Percentiles rank a stretch among this genome's conserved stretches.
Evolutionary conservation across 108 stramenopile species (phyloP).

Genomic region (Pseudonitzschia multiseries): DNA sequence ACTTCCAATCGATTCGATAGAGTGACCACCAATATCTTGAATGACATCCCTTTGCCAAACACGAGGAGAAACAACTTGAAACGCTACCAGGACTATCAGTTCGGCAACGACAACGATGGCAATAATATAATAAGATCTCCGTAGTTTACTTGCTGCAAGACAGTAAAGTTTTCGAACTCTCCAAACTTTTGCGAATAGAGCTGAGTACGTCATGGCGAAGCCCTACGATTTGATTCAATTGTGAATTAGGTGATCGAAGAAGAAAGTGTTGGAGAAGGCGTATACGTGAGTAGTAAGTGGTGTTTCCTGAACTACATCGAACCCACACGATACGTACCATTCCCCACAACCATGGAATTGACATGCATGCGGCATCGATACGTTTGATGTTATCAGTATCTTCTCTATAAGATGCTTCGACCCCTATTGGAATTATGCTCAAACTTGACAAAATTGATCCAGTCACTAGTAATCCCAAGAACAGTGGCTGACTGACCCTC

Average conservation of each 20-base stretch:
- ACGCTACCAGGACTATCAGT: conserved; percentile 21
- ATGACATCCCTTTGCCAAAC: conserved; percentile 31
- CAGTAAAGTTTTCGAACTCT: conserved; percentile 32
- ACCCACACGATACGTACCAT: conserved; percentile 28
- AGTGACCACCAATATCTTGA: conserved; percentile 21
- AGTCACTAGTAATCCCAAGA: conserved; percentile 11
- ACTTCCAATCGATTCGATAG: conserved; percentile 24
- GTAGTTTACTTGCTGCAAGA: conserved; percentile 24
- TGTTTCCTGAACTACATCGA: neutral
- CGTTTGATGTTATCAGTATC: neutral
- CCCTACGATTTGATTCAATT: neutral
- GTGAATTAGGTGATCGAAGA: neutral
- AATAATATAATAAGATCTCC: conserved; percentile 24
- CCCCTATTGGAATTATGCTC: conserved; percentile 36
- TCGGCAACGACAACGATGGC: conserved; percentile 27
- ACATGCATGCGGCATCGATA: conserved; percentile 33
- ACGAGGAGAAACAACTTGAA: conserved; percentile 31
- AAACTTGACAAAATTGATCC: conserved; percentile 20
- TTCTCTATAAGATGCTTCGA: conserved; percentile 19
- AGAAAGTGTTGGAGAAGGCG: neutral
- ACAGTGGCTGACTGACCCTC: conserved; percentile 22
- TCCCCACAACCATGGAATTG: conserved; percentile 42
- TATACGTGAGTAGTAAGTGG: neutral
- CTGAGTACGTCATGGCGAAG: neutral
- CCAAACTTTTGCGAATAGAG: conserved; percentile 34